Conservation (phyloP, 495 filamentous ascomycete genomes). For the Neurospora sp. region DNA sequence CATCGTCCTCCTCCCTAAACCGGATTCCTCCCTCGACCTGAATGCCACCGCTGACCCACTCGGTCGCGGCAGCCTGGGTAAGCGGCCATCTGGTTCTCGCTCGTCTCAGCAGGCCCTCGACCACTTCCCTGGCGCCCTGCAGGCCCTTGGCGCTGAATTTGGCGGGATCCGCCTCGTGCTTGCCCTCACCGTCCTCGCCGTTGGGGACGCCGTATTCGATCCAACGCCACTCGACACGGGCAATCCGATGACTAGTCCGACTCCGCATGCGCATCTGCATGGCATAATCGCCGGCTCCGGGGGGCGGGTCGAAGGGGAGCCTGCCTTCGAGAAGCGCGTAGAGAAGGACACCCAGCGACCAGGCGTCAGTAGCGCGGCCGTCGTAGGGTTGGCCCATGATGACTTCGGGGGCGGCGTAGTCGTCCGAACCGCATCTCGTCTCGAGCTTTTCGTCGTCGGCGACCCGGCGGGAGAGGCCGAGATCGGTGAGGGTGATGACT, state of each 20-base stretch:
- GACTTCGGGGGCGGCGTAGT: conserved; percentile 94
- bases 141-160: conserved; percentile 50
- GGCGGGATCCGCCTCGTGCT: conserved; percentile 36
- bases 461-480: conserved; percentile 81
- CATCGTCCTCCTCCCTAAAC: conserved; percentile 55
- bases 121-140: conserved; percentile 64
- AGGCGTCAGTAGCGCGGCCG: conserved; percentile 83
- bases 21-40: conserved; percentile 58
- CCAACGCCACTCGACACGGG: conserved; percentile 91
- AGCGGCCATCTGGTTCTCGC: conserved; percentile 64
- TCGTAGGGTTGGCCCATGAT: conserved; percentile 93
- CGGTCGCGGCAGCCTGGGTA: conserved; percentile 54
- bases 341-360: conserved; percentile 87
- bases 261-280: conserved; percentile 46
- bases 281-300: conserved; percentile 59
- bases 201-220: conserved; percentile 67
- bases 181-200: conserved; percentile 39
- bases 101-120: conserved; percentile 74
- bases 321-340: conserved; percentile 90
- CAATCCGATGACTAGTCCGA: conserved; percentile 84
- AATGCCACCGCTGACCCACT: conserved; percentile 72
- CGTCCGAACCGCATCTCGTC: conserved; percentile 88
- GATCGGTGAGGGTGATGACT: conserved; percentile 79
- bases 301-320: conserved; percentile 81
- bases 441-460: conserved; percentile 69